phyloP scores from a whole-genome alignment of 129 eudicot genomes.

The Chrysanthemum lavandulifolium region DNA sequence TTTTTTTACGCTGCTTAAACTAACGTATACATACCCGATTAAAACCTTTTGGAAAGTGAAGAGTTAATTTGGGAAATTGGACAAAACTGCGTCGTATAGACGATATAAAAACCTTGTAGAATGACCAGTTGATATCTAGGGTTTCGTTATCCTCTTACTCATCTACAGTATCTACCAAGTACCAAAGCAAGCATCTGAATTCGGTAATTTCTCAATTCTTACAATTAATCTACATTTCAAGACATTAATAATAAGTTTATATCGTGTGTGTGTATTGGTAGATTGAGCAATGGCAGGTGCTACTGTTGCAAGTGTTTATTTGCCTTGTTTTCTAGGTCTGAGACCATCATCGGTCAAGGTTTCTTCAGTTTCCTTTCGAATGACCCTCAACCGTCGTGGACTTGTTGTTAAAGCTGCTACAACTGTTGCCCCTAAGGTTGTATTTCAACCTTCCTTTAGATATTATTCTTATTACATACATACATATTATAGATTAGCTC shows the following conservation, averaged over 20 bases:
- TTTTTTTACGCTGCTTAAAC: too few relatives aligned
- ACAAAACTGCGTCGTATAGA: neutral
- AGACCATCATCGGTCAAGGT: constrained; percentile 40
- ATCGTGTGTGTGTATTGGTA: neutral
- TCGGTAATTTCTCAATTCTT: constrained; percentile 18
- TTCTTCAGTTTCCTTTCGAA: constrained; percentile 39
- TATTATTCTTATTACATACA: too few relatives aligned
- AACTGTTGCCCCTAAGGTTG: constrained; percentile 83
- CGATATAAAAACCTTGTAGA: constrained; percentile 37
- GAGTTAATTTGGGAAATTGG: too few relatives aligned
- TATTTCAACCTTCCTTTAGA: neutral
- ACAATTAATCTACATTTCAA: neutral
- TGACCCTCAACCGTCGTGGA: constrained; percentile 43
- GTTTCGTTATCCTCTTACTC: neutral
- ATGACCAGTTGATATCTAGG: neutral
- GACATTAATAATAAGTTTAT: neutral
- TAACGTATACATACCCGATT: too few relatives aligned
- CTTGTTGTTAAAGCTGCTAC: constrained; percentile 83
- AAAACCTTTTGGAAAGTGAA: too few relatives aligned
- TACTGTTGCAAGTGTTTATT: constrained; percentile 47
- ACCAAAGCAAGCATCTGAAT: neutral
- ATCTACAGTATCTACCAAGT: neutral
- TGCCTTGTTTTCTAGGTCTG: constrained; percentile 64
- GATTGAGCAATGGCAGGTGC: constrained; percentile 54
- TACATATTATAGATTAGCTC: neutral